Evolutionary conservation across 257 asterid genomes (phyloP).

Genomic region (Gentiana dahurica): DNA sequence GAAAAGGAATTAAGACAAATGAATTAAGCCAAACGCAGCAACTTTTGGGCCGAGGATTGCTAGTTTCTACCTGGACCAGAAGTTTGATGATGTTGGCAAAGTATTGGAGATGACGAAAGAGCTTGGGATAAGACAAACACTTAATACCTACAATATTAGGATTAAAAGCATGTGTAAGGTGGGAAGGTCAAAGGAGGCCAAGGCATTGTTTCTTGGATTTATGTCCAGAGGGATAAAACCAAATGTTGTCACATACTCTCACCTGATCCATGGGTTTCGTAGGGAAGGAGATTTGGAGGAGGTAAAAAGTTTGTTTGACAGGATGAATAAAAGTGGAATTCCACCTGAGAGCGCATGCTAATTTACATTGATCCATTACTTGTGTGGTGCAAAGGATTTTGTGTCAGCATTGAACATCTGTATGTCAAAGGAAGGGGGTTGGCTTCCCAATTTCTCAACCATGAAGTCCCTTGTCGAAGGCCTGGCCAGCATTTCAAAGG

Average conservation of each 20-base stretch:
- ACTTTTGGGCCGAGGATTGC: conserved; percentile 49
- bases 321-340: conserved; percentile 9
- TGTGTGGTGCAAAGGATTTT: conserved; percentile 49
- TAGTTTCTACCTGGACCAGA: conserved; percentile 62
- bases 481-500: conserved; percentile 41
- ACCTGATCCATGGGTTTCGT: conserved; percentile 59
- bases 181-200: conserved; percentile 52
- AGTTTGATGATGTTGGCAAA: conserved; percentile 53
- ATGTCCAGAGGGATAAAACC: conserved; percentile 44
- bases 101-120: conserved; percentile 53
- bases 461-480: conserved; percentile 77
- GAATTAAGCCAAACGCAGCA: conserved; percentile 24
- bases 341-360: conserved; percentile 44
- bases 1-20: conserved; percentile 25
- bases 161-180: conserved; percentile 74
- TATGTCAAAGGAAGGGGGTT: conserved; percentile 30
- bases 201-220: conserved; percentile 62
- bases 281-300: conserved; percentile 44
- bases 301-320: conserved; percentile 46
- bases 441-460: conserved; percentile 62
- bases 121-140: conserved; percentile 20
- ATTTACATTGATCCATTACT: conserved; percentile 52
- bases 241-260: conserved; percentile 37
- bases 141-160: conserved; percentile 50
- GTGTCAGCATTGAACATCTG: conserved; percentile 45